Conservation (phyloP, 2,329 filamentous ascomycete genomes). For the Colletotrichum sidae region DNA sequence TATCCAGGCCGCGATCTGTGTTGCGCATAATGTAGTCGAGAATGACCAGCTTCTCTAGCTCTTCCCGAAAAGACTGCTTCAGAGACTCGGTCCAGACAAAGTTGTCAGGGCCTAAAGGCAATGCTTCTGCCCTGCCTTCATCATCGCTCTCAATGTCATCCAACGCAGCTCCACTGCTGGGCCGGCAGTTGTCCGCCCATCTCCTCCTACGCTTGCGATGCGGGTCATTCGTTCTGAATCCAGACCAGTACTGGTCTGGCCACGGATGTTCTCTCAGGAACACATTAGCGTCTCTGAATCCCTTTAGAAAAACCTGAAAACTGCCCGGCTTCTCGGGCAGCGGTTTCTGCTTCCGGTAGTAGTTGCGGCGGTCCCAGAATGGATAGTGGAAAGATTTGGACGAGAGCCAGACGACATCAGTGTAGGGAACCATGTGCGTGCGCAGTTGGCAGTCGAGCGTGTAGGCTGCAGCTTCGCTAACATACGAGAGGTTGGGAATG, state of each 20-base stretch:
- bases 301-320: constrained; percentile 97
- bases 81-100: constrained; percentile 90
- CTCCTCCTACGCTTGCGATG: constrained; percentile 75
- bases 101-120: constrained; percentile 58
- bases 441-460: constrained; percentile 90
- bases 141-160: constrained; percentile 64
- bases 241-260: constrained; percentile 86
- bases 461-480: constrained; percentile 97
- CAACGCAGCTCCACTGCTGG: constrained; percentile 42
- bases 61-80: constrained; percentile 92
- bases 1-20: constrained; percentile 94
- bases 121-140: constrained; percentile 52
- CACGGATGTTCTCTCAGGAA: constrained; percentile 96
- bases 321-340: constrained; percentile 92
- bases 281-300: constrained; percentile 95
- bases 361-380: constrained; percentile 93
- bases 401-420: constrained; percentile 91
- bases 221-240: constrained; percentile 75
- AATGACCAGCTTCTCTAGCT: constrained; percentile 96
- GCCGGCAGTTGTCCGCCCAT: constrained; percentile 39
- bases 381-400: constrained; percentile 99
- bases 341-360: constrained; percentile 86
- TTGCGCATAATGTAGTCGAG: constrained; percentile 99
- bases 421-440: constrained; percentile 95
- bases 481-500: constrained; percentile 97